phyloP scores from a whole-genome alignment of 306 rosid genomes.

The Astragalus glycyphyllos region DNA sequence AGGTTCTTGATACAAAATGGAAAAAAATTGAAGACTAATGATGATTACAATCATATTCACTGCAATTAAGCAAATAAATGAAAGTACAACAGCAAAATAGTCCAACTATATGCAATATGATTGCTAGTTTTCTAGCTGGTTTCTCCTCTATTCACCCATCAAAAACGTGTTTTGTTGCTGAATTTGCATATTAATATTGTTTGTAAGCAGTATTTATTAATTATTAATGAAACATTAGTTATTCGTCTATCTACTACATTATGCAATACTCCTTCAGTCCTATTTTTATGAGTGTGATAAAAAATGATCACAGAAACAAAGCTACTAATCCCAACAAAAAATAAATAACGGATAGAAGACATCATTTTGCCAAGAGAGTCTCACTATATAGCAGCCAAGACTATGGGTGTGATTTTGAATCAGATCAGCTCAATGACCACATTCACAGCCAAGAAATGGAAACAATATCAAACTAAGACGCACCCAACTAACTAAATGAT shows the following conservation, averaged over 20 bases:
- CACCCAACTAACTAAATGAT: background rate
- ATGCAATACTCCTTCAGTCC: background rate
- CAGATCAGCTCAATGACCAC: background rate
- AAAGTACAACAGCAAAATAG: slow-evolving; percentile 17
- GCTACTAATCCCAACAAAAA: background rate
- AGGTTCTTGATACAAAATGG: slow-evolving; percentile 46
- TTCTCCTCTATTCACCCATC: slow-evolving; percentile 8
- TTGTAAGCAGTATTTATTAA: slow-evolving; percentile 27
- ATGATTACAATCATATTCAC: slow-evolving; percentile 17
- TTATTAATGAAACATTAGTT: slow-evolving; percentile 24
- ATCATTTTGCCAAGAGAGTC: background rate
- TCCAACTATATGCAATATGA: slow-evolving; percentile 28
- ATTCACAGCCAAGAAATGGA: background rate
- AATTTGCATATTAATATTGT: slow-evolving; percentile 20
- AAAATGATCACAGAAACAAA: background rate
- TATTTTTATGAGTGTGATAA: background rate
- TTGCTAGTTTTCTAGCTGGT: slow-evolving; percentile 22
- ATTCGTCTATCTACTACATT: background rate
- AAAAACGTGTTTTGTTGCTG: slow-evolving; percentile 22
- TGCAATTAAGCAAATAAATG: slow-evolving; percentile 37
- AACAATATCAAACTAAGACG: background rate
- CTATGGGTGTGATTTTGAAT: background rate
- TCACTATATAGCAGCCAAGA: background rate
- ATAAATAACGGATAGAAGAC: background rate
- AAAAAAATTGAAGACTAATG: slow-evolving; percentile 16